These are phyloP conservation scores for Pyrenophora teres DNA, from an alignment of 2,329 filamentous ascomycete genomes.

Conservation along the genomic window DNA sequence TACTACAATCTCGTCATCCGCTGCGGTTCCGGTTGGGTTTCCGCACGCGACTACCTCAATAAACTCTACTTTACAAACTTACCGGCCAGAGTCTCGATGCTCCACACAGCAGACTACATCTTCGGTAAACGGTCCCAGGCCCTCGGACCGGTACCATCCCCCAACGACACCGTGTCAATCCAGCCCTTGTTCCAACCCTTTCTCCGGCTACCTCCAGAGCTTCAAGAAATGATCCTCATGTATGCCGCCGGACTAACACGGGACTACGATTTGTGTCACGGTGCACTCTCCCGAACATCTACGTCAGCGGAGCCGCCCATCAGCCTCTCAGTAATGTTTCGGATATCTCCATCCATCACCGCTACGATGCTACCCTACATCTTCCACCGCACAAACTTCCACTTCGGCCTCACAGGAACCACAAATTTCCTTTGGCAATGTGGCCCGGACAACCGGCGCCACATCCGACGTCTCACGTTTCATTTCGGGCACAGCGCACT, in stretches of 20 bases:
- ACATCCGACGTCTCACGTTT: slow-evolving; percentile 29
- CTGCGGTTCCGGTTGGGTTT: slow-evolving; percentile 38
- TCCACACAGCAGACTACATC: slow-evolving; percentile 1
- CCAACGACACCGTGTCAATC: slow-evolving; percentile 29
- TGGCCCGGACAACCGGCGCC: slow-evolving; percentile 27
- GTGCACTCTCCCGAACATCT: neutral
- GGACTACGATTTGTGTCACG: slow-evolving; percentile 18
- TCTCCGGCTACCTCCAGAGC: slow-evolving; percentile 29
- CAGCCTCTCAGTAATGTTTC: slow-evolving; percentile 25
- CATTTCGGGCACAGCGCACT: slow-evolving; percentile 26
- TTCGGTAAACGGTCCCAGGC: slow-evolving; percentile 3
- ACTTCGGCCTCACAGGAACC: slow-evolving; percentile 19
- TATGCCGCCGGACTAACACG: slow-evolving; percentile 24
- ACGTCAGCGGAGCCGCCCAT: slow-evolving; percentile 11
- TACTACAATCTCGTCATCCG: slow-evolving; percentile 36
- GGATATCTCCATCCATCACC: slow-evolving; percentile 26
- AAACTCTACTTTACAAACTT: slow-evolving; percentile 29
- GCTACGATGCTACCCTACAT: slow-evolving; percentile 27
- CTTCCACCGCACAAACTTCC: slow-evolving; percentile 31
- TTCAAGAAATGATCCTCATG: slow-evolving; percentile 37
- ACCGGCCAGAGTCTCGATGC: slow-evolving; percentile 3
- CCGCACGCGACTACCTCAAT: slow-evolving; percentile 36
- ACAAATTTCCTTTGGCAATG: slow-evolving; percentile 16
- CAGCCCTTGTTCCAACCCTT: slow-evolving; percentile 38
- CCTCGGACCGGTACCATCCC: slow-evolving; percentile 7